A percentile compares a stretch with the other conserved stretches of the same genome.
Conservation (phyloP, 176 grass and related monocot species). For the Cymbopogon citratus region DNA sequence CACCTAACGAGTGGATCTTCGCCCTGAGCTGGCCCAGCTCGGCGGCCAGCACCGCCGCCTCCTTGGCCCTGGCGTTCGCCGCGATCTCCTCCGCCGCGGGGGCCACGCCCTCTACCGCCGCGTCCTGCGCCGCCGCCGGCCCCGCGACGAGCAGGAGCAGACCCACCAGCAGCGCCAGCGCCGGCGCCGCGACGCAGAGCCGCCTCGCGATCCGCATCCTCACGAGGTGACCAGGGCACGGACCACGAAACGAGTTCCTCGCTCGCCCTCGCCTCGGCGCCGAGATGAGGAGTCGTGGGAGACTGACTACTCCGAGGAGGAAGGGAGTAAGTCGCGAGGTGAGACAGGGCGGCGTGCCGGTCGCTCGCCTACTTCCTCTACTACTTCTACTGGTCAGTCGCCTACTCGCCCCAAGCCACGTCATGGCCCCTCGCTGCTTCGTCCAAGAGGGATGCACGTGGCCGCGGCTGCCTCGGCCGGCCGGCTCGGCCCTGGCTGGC, state of each 20-base stretch:
- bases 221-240: not conserved
- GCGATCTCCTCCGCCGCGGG: slow-evolving; percentile 18
- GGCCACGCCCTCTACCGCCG: slow-evolving; percentile 11
- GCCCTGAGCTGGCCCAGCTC: slow-evolving; percentile 41
- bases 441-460: slow-evolving; percentile 12
- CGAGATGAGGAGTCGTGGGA: not conserved
- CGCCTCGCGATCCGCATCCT: slow-evolving; percentile 30
- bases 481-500: not conserved
- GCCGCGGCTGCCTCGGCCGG: not conserved
- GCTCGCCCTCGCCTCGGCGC: not conserved
- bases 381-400: not conserved
- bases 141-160: slow-evolving; percentile 16
- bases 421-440: not conserved
- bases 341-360: not conserved
- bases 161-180: not conserved
- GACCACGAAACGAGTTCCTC: not conserved
- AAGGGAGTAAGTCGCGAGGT: not conserved
- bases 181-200: not conserved
- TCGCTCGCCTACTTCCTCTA: not conserved
- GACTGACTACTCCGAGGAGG: not conserved
- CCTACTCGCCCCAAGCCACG: not conserved
- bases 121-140: slow-evolving; percentile 35
- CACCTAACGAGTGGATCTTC: slow-evolving; percentile 41
- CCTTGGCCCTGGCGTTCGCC: slow-evolving; percentile 30
- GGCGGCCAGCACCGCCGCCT: slow-evolving; percentile 33